A percentile compares a stretch with the other conserved stretches of the same genome.
phyloP scores from a whole-genome alignment of 768 basidiomycete species.

The Pulveroboletus frians region DNA sequence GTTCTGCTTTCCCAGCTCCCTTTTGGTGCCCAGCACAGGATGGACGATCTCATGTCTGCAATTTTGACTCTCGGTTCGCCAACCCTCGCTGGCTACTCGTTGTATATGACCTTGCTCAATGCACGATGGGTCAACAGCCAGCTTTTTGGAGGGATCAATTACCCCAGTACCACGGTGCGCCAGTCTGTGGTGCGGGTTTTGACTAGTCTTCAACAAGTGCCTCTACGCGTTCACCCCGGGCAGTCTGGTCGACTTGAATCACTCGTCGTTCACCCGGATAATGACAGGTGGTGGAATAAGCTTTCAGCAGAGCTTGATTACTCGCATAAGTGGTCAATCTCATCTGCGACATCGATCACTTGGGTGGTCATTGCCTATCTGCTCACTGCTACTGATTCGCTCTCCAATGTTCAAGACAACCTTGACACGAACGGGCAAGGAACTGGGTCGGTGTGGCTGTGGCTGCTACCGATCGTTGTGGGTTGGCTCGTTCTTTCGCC shows the following conservation, averaged over 20 bases:
- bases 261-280: slow-evolving; percentile 38
- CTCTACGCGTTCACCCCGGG: slow-evolving; percentile 30
- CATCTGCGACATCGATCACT: slow-evolving; percentile 35
- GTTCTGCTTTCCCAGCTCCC: slow-evolving; percentile 48
- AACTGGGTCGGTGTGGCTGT: slow-evolving; percentile 40
- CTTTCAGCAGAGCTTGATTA: slow-evolving; percentile 33
- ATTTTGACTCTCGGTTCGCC: slow-evolving; percentile 44
- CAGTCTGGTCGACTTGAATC: slow-evolving; percentile 32
- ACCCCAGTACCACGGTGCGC: slow-evolving; percentile 13
- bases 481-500: slow-evolving; percentile 41
- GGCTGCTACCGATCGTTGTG: slow-evolving; percentile 38
- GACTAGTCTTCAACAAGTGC: slow-evolving; percentile 39
- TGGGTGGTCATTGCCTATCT: slow-evolving; percentile 44
- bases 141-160: slow-evolving; percentile 27
- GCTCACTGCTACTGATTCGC: slow-evolving; percentile 15
- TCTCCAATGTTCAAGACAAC: slow-evolving; percentile 11
- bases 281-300: slow-evolving; percentile 40
- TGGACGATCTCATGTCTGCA: slow-evolving; percentile 40
- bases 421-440: slow-evolving; percentile 34
- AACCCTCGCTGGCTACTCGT: slow-evolving; percentile 40
- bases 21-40: slow-evolving; percentile 36
- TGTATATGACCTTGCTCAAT: slow-evolving; percentile 40
- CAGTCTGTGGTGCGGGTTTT: slow-evolving; percentile 30
- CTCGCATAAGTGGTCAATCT: slow-evolving; percentile 37
- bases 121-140: slow-evolving; percentile 37